Evolutionary conservation across 345 rosid species (phyloP).

Genomic region (Stellera chamaejasme): DNA sequence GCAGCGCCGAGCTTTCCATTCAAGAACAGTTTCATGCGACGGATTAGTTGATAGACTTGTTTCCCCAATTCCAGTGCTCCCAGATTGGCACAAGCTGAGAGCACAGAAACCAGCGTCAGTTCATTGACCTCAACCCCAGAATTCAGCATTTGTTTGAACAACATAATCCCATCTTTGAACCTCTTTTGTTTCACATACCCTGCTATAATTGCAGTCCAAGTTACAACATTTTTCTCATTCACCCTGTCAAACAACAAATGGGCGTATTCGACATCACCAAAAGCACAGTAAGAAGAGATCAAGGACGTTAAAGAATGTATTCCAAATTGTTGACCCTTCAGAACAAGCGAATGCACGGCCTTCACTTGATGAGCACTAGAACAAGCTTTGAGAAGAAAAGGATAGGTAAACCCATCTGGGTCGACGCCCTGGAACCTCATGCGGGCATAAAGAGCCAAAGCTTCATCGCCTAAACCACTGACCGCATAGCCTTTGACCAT

Average conservation of each 20-base stretch:
- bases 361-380: constrained; percentile 15
- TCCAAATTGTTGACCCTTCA: constrained; percentile 10
- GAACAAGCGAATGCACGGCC: constrained; percentile 18
- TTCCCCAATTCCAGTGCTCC: constrained; percentile 17
- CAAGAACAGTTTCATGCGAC: constrained; percentile 8
- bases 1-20: constrained; percentile 20
- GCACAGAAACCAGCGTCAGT: constrained; percentile 13
- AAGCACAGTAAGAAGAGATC: constrained; percentile 11
- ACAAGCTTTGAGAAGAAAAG: constrained; percentile 22
- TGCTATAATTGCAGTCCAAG: constrained; percentile 23
- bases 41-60: constrained; percentile 12
- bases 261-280: constrained; percentile 15
- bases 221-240: constrained; percentile 19
- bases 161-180: constrained; percentile 10
- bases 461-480: constrained; percentile 7
- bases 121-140: constrained; percentile 20
- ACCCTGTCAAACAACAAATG: constrained; percentile 20
- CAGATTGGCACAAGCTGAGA: constrained; percentile 21
- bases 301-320: constrained; percentile 18
- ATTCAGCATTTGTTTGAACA: constrained; percentile 18
- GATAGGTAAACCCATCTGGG: constrained; percentile 18
- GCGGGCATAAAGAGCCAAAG: constrained; percentile 11
- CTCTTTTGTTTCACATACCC: constrained; percentile 16
- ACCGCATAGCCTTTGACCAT: constrained; percentile 17
- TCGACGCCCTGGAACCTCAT: constrained; percentile 13